These are phyloP conservation scores for Cyberlindnera mycetangii DNA, from an alignment of 805 yeast genomes.

Conservation along the genomic window DNA sequence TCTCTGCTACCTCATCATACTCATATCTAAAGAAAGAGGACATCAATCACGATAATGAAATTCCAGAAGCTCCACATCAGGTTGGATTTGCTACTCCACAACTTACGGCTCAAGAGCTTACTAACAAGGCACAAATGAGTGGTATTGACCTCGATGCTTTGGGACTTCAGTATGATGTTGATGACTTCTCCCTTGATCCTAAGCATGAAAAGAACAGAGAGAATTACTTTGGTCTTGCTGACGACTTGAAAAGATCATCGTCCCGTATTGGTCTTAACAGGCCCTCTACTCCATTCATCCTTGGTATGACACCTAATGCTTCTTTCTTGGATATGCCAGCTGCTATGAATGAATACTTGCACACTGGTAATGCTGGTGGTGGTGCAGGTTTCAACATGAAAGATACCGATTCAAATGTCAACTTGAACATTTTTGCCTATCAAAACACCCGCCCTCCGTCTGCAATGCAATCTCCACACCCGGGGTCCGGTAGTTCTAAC, in stretches of 20 bases:
- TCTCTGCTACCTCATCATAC: slow-evolving; percentile 39
- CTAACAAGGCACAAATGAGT: slow-evolving; percentile 31
- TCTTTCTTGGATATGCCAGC: slow-evolving; percentile 33
- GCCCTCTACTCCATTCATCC: slow-evolving; percentile 23
- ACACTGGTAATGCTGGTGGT: slow-evolving; percentile 39
- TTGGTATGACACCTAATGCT: slow-evolving; percentile 26
- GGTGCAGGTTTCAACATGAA: slow-evolving; percentile 36
- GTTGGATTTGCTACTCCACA: slow-evolving; percentile 86
- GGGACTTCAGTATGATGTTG: slow-evolving; percentile 32
- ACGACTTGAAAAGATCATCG: background rate
- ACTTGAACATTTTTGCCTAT: slow-evolving; percentile 22
- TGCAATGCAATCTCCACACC: slow-evolving; percentile 12
- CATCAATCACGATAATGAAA: slow-evolving; percentile 8
- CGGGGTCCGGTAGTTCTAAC: slow-evolving; percentile 7
- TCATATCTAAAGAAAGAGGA: slow-evolving; percentile 30
- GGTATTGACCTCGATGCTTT: slow-evolving; percentile 38
- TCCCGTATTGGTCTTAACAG: slow-evolving; percentile 1
- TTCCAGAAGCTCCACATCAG: slow-evolving; percentile 55
- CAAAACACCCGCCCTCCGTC: slow-evolving; percentile 6
- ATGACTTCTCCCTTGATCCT: slow-evolving; percentile 20
- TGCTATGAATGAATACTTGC: slow-evolving; percentile 36
- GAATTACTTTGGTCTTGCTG: slow-evolving; percentile 14
- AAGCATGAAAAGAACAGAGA: slow-evolving; percentile 18
- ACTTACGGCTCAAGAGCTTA: slow-evolving; percentile 45
- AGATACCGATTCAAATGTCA: slow-evolving; percentile 7